These are phyloP conservation scores for Fusarium illudens DNA, from an alignment of 2,329 filamentous ascomycete species.

Conservation along the genomic window DNA sequence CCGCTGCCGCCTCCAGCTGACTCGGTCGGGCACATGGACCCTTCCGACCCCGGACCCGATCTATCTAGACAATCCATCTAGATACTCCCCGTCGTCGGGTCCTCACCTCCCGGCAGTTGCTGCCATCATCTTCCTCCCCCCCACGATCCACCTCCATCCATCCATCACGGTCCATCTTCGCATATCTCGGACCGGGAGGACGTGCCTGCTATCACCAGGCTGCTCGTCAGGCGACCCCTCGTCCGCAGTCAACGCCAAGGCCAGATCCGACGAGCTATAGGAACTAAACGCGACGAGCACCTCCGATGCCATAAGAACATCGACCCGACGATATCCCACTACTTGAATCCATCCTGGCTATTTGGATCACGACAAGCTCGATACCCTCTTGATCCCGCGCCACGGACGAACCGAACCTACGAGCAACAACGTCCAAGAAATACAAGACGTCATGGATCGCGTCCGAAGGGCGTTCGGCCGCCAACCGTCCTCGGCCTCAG, in stretches of 20 bases:
- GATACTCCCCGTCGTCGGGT: constrained; percentile 9
- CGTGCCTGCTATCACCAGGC: constrained; percentile 1
- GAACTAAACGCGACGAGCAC: constrained; percentile 8
- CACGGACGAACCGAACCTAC: neutral
- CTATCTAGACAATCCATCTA: neutral
- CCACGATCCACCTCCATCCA: constrained; percentile 11
- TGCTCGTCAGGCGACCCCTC: constrained; percentile 20
- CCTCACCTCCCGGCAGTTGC: constrained; percentile 23
- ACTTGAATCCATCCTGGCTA: neutral
- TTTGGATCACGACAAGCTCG: neutral
- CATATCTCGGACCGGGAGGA: constrained; percentile 5
- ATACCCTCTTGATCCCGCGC: neutral
- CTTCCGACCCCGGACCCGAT: constrained; percentile 16
- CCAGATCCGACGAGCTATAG: neutral
- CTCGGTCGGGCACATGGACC: constrained; percentile 28
- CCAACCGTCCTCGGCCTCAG: constrained; percentile 36
- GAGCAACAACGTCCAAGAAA: neutral
- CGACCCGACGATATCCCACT: constrained; percentile 3
- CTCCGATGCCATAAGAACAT: constrained; percentile 19
- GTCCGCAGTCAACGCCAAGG: neutral
- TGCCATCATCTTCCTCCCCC: constrained; percentile 26
- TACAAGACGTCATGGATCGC: constrained; percentile 39
- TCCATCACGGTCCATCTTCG: neutral
- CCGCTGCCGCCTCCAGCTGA: constrained; percentile 28
- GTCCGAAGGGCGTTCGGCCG: constrained; percentile 38